Base-by-base conservation (phyloP, 2,329 filamentous ascomycete species). In the Ophiostoma australiae region DNA sequence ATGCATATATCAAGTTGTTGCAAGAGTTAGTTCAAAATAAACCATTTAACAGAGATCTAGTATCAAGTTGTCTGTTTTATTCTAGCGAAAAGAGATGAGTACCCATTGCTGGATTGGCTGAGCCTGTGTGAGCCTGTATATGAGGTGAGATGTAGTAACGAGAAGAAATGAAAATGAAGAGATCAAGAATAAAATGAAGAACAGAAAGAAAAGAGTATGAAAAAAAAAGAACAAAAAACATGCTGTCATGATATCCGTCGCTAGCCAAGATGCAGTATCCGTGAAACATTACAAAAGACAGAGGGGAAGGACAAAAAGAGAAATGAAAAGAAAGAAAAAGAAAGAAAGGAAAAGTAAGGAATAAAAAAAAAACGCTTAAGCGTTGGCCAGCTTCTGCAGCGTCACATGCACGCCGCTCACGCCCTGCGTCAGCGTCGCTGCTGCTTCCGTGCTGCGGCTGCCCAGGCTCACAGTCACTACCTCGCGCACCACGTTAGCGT, bases 401-500 rank as follows among this genome's bases (percentile, higher is more conserved):
- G 71, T 70, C 15, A 73, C 73, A 17, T 76, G 74, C 66, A 76
- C 75, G 70, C 94, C 94, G 79, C 92, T 97, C 63, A 97, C 93
- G 75, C 94, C 94, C 79, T 97, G 94, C 0, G 93, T 94, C 77
- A 97, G 80, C 0, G 94, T 97, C 1, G 90, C 89, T 67, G 87
- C 89, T 8, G 94, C 94, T 79, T 97, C 91, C 0, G 94, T 97
- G 80, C 94, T 97, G 73, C 93, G 87, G 77, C 86, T 91, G 69
- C 94, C 93, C 48, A 98, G 83, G 74, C 92, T 96, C 31, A 97
- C 93, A 1, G 94, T 97, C 73, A 91, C 89, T 4, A 95, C 91
- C 70, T 92, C 85, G 68, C 88, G 81, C 63, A 93, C 84, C 2
- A 81, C 81, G 23, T 85, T 84, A 10, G 85, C 81, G 3, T 85